Percentiles rank a stretch among this genome's conserved stretches.
Evolutionary conservation across 2,329 filamentous ascomycete genomes (phyloP).

Genomic region (Colletotrichum tropicale): DNA sequence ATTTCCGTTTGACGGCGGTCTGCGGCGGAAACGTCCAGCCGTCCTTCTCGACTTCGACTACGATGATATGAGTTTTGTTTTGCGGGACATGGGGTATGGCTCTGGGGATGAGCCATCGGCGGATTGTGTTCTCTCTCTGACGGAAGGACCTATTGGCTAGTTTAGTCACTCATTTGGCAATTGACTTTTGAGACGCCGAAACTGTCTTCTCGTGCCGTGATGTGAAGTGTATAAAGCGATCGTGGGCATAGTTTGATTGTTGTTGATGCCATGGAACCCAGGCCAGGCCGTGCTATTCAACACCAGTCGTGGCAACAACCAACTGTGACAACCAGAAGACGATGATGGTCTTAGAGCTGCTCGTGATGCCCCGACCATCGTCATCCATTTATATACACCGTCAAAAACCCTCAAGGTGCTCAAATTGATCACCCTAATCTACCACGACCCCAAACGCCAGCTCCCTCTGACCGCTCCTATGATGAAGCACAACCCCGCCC

Average conservation of each 20-base stretch:
- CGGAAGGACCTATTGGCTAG: not conserved
- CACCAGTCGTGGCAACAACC: not conserved
- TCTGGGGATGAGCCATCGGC: not conserved
- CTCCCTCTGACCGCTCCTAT: slow-evolving; percentile 14
- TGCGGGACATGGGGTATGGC: not conserved
- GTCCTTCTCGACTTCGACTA: not conserved
- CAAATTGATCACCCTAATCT: not conserved
- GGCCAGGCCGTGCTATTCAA: too few species aligned
- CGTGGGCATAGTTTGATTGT: not conserved
- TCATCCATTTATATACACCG: not conserved
- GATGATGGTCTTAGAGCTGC: fast-evolving
- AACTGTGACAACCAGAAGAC: fast-evolving
- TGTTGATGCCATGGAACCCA: too few species aligned
- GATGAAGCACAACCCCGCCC: slow-evolving; percentile 4
- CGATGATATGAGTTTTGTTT: not conserved
- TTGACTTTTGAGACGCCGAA: not conserved
- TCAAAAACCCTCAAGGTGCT: slow-evolving; percentile 3
- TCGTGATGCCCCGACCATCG: not conserved
- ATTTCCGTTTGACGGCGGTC: not conserved
- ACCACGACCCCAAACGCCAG: not conserved
- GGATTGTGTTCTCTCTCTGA: not conserved
- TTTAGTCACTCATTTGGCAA: slow-evolving; percentile 14
- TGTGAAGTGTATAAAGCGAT: too few species aligned
- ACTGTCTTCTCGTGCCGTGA: too few species aligned
- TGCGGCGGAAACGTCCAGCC: not conserved